A percentile compares a stretch with the other conserved stretches of the same genome.
Conservation (phyloP, 1,284 basidiomycete genomes). For the Spongispora temasekensis region DNA sequence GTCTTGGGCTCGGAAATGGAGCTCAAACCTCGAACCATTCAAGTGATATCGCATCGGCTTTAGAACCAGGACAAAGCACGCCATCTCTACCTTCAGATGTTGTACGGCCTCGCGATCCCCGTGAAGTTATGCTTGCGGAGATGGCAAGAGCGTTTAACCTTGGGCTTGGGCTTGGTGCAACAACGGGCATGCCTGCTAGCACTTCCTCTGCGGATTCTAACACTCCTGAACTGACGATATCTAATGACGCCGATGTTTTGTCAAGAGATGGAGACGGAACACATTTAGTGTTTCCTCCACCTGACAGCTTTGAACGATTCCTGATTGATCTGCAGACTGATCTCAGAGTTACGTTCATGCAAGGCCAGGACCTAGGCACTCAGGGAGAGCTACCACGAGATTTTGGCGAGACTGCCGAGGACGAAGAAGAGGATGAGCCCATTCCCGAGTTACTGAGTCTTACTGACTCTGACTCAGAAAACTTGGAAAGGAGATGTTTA, state of each 20-base stretch:
- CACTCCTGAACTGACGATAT: constrained; percentile 7
- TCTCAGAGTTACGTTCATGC: constrained; percentile 57
- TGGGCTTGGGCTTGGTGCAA: constrained; percentile 54
- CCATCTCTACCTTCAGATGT: constrained; percentile 25
- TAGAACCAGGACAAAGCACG: constrained; percentile 10
- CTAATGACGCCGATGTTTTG: constrained; percentile 5
- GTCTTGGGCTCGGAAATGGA: constrained; percentile 50
- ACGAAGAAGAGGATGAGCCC: constrained; percentile 18
- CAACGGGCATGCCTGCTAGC: constrained; percentile 12
- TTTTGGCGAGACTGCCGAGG: constrained; percentile 22
- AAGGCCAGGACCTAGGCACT: constrained; percentile 21
- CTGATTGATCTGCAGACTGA: constrained; percentile 72
- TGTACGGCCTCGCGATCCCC: constrained; percentile 44
- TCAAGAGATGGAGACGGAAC: constrained; percentile 17
- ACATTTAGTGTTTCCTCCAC: constrained; percentile 44
- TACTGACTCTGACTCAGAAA: constrained; percentile 31
- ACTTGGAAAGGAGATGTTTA: constrained; percentile 13
- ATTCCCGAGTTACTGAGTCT: constrained; percentile 33
- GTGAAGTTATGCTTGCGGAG: constrained; percentile 68
- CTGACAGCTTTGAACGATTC: constrained; percentile 77
- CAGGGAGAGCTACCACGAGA: constrained; percentile 17
- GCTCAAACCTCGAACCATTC: constrained; percentile 17
- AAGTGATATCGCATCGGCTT: constrained; percentile 10
- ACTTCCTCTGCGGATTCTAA: constrained; percentile 7
- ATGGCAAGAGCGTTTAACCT: constrained; percentile 77